phyloP scores from a whole-genome alignment of 495 filamentous ascomycete genomes.

The Viridothelium virens region DNA sequence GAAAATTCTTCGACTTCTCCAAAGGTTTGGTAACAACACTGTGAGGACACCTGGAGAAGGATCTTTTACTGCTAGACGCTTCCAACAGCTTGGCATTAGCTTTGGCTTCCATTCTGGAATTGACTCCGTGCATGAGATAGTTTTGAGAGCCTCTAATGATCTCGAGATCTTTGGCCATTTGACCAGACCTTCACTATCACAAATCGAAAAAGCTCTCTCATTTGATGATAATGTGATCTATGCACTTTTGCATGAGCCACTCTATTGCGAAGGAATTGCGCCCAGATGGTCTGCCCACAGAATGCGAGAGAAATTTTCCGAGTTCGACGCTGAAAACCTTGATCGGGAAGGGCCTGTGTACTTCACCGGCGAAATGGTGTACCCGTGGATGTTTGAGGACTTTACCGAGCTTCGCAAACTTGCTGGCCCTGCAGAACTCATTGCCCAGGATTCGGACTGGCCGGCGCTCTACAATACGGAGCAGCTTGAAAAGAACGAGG shows the following conservation, averaged over 20 bases:
- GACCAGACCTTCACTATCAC: constrained; percentile 58
- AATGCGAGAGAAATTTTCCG: constrained; percentile 35
- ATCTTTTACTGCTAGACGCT: constrained; percentile 56
- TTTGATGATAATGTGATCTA: constrained; percentile 77
- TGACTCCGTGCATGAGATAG: constrained; percentile 42
- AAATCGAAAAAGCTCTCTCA: constrained; percentile 54
- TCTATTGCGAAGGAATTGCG: constrained; percentile 63
- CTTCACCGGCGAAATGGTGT: constrained; percentile 93
- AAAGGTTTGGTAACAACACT: constrained; percentile 51
- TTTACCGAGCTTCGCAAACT: constrained; percentile 63
- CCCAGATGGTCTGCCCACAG: constrained; percentile 60
- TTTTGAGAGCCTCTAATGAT: constrained; percentile 60
- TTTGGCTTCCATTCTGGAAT: constrained; percentile 63
- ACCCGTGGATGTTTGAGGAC: constrained; percentile 68
- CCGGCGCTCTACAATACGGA: constrained; percentile 64
- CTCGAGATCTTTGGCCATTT: constrained; percentile 63
- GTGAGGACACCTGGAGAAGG: constrained; percentile 59
- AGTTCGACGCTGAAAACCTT: constrained; percentile 38
- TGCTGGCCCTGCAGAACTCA: constrained; percentile 54
- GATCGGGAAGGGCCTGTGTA: constrained; percentile 49
- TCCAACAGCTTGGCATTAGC: constrained; percentile 65
- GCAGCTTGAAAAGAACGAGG: constrained; percentile 66
- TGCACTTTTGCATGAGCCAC: constrained; percentile 74
- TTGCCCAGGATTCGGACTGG: constrained; percentile 65
- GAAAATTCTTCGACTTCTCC: constrained; percentile 44